Conservation (phyloP, 345 rosid species). For the Syzygium jambos region DNA sequence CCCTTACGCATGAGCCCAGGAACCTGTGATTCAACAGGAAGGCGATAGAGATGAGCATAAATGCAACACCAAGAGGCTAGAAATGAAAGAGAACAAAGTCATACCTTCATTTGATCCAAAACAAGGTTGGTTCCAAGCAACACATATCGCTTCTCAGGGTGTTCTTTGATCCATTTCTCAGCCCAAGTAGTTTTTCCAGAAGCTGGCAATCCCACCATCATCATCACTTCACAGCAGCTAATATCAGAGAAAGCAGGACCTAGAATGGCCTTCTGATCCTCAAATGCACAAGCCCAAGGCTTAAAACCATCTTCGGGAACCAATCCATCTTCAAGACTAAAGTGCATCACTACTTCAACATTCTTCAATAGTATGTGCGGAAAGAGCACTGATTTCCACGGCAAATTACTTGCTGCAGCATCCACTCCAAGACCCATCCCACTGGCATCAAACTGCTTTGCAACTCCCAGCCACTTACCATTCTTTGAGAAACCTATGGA, state of each 20-base stretch:
- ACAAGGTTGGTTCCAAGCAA: slow-evolving; percentile 26
- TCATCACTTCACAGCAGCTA: slow-evolving; percentile 18
- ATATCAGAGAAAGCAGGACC: slow-evolving; percentile 9
- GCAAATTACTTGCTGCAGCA: slow-evolving; percentile 1
- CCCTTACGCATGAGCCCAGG: slow-evolving; percentile 17
- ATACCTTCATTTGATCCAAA: slow-evolving; percentile 34
- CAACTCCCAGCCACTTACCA: slow-evolving; percentile 29
- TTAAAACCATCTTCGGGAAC: slow-evolving; percentile 15
- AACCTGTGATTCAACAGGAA: slow-evolving; percentile 1
- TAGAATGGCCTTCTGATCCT: slow-evolving; percentile 12
- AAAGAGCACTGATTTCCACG: slow-evolving; percentile 15
- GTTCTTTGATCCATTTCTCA: slow-evolving; percentile 23
- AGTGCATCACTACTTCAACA: slow-evolving; percentile 22
- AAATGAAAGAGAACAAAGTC: background rate
- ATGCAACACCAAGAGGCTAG: background rate
- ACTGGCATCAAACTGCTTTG: slow-evolving; percentile 20
- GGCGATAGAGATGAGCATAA: background rate
- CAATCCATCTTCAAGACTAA: slow-evolving; percentile 17
- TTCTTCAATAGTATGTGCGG: slow-evolving; percentile 27
- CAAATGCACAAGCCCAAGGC: slow-evolving; percentile 25
- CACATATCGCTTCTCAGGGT: slow-evolving; percentile 25
- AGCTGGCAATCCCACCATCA: slow-evolving; percentile 32
- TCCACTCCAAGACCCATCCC: slow-evolving; percentile 13
- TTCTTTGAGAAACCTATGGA: slow-evolving; percentile 23
- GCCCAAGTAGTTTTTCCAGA: slow-evolving; percentile 32